Conservation (phyloP, 495 filamentous ascomycete species). For the Collariella sp. region DNA sequence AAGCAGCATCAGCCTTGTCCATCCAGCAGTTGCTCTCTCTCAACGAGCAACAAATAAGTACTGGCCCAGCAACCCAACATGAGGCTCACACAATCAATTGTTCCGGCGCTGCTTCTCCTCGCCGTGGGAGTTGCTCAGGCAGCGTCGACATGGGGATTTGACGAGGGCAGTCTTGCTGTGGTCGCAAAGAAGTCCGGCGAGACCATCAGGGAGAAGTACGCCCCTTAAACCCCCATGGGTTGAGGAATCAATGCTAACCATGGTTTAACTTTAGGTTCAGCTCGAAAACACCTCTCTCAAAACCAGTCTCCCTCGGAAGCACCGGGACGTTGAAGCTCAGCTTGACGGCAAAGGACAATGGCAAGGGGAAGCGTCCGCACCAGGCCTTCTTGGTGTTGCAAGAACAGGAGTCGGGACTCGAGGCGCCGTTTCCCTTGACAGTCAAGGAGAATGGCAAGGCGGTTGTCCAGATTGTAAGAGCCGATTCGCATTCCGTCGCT, state of each 20-base stretch:
- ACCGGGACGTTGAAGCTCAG: slow-evolving; percentile 73
- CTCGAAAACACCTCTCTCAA: slow-evolving; percentile 52
- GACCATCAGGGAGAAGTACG: slow-evolving; percentile 67
- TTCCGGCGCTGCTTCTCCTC: slow-evolving; percentile 39
- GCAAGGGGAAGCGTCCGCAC: slow-evolving; percentile 73
- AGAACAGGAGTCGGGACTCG: slow-evolving; percentile 64
- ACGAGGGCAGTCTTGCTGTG: slow-evolving; percentile 74
- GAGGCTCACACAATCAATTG: slow-evolving; percentile 43
- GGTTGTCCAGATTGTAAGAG: slow-evolving; percentile 68
- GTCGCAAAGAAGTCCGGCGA: slow-evolving; percentile 58
- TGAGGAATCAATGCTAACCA: neutral
- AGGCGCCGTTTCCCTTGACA: slow-evolving; percentile 79
- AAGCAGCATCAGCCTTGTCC: slow-evolving; percentile 17
- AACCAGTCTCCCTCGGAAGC: slow-evolving; percentile 54
- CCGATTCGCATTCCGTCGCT: neutral
- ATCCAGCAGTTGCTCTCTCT: slow-evolving; percentile 5
- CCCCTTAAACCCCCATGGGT: neutral
- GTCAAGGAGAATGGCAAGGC: slow-evolving; percentile 85
- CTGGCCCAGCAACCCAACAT: slow-evolving; percentile 28
- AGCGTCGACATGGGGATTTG: slow-evolving; percentile 74
- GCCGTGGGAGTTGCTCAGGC: slow-evolving; percentile 44
- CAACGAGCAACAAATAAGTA: neutral
- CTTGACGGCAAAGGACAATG: slow-evolving; percentile 71
- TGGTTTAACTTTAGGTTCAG: slow-evolving; percentile 45
- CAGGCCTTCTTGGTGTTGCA: slow-evolving; percentile 83